Evolutionary conservation across 2,329 filamentous ascomycete genomes (phyloP).

Genomic region (Colletotrichum salicis): DNA sequence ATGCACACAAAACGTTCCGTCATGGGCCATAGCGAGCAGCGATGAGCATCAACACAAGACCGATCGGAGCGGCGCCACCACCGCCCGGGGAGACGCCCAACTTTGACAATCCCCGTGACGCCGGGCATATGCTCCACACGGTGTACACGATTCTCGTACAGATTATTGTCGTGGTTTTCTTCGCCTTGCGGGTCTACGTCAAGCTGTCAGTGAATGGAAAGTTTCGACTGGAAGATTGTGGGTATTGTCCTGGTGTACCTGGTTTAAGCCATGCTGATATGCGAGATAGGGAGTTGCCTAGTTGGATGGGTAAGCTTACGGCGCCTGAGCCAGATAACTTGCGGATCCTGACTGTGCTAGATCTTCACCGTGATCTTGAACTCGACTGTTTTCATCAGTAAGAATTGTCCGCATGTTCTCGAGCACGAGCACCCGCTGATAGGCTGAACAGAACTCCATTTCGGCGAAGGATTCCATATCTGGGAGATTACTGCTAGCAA

Average conservation of each 20-base stretch:
- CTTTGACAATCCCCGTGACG: conserved; percentile 32
- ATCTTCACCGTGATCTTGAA: conserved; percentile 28
- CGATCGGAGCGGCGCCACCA: conserved; percentile 30
- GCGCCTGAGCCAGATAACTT: neutral
- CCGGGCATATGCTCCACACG: conserved; percentile 6
- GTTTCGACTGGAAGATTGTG: conserved; percentile 32
- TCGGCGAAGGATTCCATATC: conserved; percentile 21
- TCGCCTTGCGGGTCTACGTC: conserved; percentile 23
- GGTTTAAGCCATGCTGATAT: neutral
- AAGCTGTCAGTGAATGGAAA: conserved; percentile 22
- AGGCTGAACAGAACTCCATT: conserved; percentile 9
- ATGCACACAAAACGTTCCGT: neutral
- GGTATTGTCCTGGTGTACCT: neutral
- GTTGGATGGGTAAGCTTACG: conserved; percentile 24
- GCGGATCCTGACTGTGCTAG: conserved; percentile 6
- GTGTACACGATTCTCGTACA: conserved; percentile 13
- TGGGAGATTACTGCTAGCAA: conserved; percentile 26
- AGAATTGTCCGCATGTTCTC: neutral
- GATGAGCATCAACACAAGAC: conserved; percentile 18
- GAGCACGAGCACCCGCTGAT: neutral
- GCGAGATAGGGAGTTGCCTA: conserved; percentile 21
- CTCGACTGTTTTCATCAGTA: conserved; percentile 24
- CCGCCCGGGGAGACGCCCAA: conserved; percentile 32
- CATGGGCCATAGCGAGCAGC: conserved; percentile 21
- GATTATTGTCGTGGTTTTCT: conserved; percentile 20